phyloP scores from a whole-genome alignment of 345 rosid genomes.

The Pistacia atlantica region DNA sequence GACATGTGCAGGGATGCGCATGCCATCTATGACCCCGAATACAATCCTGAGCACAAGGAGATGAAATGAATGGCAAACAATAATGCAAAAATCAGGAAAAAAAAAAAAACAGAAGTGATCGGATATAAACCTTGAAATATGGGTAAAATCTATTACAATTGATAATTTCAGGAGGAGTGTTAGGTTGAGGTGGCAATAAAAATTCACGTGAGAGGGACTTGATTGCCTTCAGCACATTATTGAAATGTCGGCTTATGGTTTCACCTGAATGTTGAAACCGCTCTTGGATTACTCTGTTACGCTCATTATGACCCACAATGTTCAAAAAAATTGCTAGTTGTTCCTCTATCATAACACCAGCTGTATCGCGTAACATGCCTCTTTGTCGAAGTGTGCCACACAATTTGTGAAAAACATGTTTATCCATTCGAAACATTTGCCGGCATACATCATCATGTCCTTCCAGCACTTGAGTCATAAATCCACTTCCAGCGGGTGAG shows the following conservation, averaged over 20 bases:
- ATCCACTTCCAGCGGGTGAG: constrained; percentile 42
- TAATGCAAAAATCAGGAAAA: neutral
- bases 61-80: constrained; percentile 16
- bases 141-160: constrained; percentile 60
- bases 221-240: constrained; percentile 75
- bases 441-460: constrained; percentile 56
- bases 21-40: constrained; percentile 73
- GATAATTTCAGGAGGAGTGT: constrained; percentile 48
- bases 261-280: constrained; percentile 82
- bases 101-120: neutral
- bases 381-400: constrained; percentile 53
- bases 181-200: constrained; percentile 44
- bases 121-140: constrained; percentile 62
- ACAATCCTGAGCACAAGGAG: constrained; percentile 59
- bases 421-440: constrained; percentile 81
- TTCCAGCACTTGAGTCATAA: constrained; percentile 55
- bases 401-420: constrained; percentile 63
- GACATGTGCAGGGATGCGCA: constrained; percentile 74
- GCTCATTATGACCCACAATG: constrained; percentile 74
- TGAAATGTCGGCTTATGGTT: constrained; percentile 83
- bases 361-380: constrained; percentile 64
- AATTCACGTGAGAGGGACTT: constrained; percentile 73
- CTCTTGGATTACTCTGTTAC: constrained; percentile 80
- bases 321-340: constrained; percentile 76
- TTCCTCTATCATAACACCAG: constrained; percentile 76